Percentiles rank a stretch among this genome's conserved stretches.
phyloP scores from a whole-genome alignment of 345 rosid genomes.

The Acer saccharum region DNA sequence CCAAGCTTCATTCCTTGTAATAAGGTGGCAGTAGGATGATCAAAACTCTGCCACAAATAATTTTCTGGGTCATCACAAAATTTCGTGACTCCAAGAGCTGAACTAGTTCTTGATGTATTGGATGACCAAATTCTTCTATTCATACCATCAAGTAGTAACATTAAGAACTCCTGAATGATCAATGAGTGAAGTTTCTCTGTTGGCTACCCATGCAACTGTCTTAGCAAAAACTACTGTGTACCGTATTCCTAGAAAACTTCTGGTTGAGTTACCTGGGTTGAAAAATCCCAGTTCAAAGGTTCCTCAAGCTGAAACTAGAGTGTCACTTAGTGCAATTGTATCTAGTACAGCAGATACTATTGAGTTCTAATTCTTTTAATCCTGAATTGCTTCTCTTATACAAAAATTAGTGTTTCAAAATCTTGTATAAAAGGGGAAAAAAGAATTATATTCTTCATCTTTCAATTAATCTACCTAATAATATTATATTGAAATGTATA shows the following conservation, averaged over 20 bases:
- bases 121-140: no score
- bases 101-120: constrained; percentile 25
- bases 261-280: constrained; percentile 22
- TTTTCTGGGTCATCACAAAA: constrained; percentile 34
- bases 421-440: no score
- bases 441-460: not conserved
- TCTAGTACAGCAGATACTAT: not conserved
- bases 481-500: no score
- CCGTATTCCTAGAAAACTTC: constrained; percentile 46
- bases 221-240: constrained; percentile 27
- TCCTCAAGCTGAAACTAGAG: constrained; percentile 24
- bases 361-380: not conserved
- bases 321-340: constrained; percentile 8
- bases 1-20: constrained; percentile 57
- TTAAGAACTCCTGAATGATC: no score
- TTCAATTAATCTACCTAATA: no score
- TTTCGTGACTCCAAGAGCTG: constrained; percentile 52
- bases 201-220: constrained; percentile 47
- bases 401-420: not conserved
- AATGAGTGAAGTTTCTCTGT: constrained; percentile 21
- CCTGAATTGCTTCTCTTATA: constrained; percentile 1
- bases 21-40: constrained; percentile 45
- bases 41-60: constrained; percentile 60
- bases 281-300: constrained; percentile 49
- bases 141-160: no score